Base-by-base conservation (phyloP, 805 yeast species). In the Zygosaccharomyces bailii region DNA sequence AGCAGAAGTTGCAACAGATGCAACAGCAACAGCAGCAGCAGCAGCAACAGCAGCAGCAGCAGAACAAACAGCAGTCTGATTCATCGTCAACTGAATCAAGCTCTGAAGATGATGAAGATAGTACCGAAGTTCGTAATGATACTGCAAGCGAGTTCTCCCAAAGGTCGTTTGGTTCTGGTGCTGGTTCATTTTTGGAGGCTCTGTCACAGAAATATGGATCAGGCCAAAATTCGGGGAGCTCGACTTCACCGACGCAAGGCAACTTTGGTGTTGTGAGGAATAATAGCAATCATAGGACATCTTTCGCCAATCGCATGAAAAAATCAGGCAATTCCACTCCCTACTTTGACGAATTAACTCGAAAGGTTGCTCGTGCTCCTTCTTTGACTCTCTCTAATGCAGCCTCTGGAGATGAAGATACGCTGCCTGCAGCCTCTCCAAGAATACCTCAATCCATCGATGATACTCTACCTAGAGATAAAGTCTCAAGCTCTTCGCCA, bases 201-300 rank as follows among this genome's bases (percentile, higher is more conserved):
- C 44, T 65, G 38, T 59, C 67, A 1, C 63, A 64, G 30, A 65
- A 63, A 43, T 65, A 62, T 48, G 65, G 63, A 5, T 57, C 59
- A 9, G 64, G 61, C 4, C 58, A 55, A 41, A 51, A 49, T 13
- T 31, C 44, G 9, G 39, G 29, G 13, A 29, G 34, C 19, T 10
- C 48, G 9, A 18, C 39, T 6, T 36, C 49, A 4, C 39, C 45
- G 9, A 42, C 29, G 1, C 31, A 27, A 13, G 31, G 36, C 13
- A 14, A 9, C 24, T 19, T 18, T 32, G 31, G 14, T n/a, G 25
- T 33, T n/a, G 29, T 30, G 14, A 34, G 44, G 13, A 34, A 29
- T 43, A 53, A 44, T 33, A 39, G 46, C 8, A 48, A 49, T 42
- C 53, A 52, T 39, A 50, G 54, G 44, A 57, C 51, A 29, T 48